Conservation (phyloP, 345 rosid species). For the Dipteronia dyeriana region DNA sequence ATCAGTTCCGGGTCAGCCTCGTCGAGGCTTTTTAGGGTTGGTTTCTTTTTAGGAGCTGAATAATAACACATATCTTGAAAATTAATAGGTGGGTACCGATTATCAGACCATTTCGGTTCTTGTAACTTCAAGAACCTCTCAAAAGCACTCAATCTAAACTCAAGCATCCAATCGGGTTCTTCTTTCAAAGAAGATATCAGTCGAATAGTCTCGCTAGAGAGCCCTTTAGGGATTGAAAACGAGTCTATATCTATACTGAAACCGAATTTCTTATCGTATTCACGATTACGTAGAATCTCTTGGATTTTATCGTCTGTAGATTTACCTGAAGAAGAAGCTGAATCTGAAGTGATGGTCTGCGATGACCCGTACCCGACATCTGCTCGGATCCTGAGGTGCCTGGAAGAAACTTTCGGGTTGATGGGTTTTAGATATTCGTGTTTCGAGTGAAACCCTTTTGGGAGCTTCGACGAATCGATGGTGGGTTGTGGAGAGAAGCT, state of each 20-base stretch:
- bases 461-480: conserved; percentile 29
- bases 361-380: conserved; percentile 46
- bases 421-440: conserved; percentile 37
- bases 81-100: conserved; percentile 61
- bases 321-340: conserved; percentile 43
- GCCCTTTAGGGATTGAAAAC: conserved; percentile 79
- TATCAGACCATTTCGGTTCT: conserved; percentile 93
- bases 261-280: conserved; percentile 75
- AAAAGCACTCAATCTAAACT: conserved; percentile 70
- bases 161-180: conserved; percentile 94
- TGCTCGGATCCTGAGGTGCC: conserved; percentile 46
- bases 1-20: conserved; percentile 86
- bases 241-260: conserved; percentile 76
- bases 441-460: conserved; percentile 33
- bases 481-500: conserved; percentile 40
- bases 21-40: conserved; percentile 72
- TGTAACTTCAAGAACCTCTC: conserved; percentile 65
- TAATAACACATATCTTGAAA: conserved; percentile 89
- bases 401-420: conserved; percentile 22
- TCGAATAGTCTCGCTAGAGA: conserved; percentile 67
- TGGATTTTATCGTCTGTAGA: conserved; percentile 64
- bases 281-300: conserved; percentile 65
- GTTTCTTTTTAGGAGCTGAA: conserved; percentile 89
- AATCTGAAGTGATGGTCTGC: conserved; percentile 35
- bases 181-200: conserved; percentile 65